Percentiles rank a stretch among this genome's conserved stretches.
Evolutionary conservation across 108 stramenopile genomes (phyloP).

Genomic region (Conticribra weissflogii): DNA sequence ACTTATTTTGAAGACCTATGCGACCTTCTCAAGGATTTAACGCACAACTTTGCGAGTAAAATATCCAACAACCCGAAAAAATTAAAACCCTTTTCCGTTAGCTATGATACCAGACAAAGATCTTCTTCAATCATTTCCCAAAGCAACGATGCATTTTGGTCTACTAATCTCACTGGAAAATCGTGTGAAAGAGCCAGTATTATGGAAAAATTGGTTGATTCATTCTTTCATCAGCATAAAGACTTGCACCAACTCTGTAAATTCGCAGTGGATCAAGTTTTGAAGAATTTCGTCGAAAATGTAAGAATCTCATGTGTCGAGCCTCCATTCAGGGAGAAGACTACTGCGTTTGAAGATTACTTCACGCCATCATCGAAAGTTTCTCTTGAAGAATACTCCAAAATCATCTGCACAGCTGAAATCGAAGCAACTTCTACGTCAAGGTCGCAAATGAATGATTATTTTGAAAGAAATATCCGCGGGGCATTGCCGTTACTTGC

Average conservation of each 20-base stretch:
- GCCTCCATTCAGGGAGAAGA: slow-evolving; percentile 22
- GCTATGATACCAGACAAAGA: slow-evolving; percentile 7
- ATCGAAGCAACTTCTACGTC: slow-evolving; percentile 10
- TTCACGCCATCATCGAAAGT: slow-evolving; percentile 11
- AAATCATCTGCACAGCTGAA: slow-evolving; percentile 25
- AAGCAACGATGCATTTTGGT: neutral
- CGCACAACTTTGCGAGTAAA: slow-evolving; percentile 17
- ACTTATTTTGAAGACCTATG: slow-evolving; percentile 64
- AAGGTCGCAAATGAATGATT: slow-evolving; percentile 15
- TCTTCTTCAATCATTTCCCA: neutral
- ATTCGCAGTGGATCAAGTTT: slow-evolving; percentile 50
- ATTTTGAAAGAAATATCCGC: slow-evolving; percentile 24
- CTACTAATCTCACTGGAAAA: neutral
- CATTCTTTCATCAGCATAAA: slow-evolving; percentile 85
- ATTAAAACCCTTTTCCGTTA: slow-evolving; percentile 61
- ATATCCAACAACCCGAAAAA: slow-evolving; percentile 46
- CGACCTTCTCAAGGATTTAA: slow-evolving; percentile 48
- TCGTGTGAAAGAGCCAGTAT: slow-evolving; percentile 27
- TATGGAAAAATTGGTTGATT: slow-evolving; percentile 61
- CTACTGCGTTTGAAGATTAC: slow-evolving; percentile 30
- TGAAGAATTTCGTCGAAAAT: slow-evolving; percentile 46
- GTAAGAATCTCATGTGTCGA: slow-evolving; percentile 11
- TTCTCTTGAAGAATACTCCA: slow-evolving; percentile 29
- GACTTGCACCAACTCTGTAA: slow-evolving; percentile 70
- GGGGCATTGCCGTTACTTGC: slow-evolving; percentile 34